A percentile compares a stretch with the other conserved stretches of the same genome.
These are phyloP conservation scores for Chaetomium globosum DNA, from an alignment of 2,329 filamentous ascomycete genomes.

Conservation along the genomic window DNA sequence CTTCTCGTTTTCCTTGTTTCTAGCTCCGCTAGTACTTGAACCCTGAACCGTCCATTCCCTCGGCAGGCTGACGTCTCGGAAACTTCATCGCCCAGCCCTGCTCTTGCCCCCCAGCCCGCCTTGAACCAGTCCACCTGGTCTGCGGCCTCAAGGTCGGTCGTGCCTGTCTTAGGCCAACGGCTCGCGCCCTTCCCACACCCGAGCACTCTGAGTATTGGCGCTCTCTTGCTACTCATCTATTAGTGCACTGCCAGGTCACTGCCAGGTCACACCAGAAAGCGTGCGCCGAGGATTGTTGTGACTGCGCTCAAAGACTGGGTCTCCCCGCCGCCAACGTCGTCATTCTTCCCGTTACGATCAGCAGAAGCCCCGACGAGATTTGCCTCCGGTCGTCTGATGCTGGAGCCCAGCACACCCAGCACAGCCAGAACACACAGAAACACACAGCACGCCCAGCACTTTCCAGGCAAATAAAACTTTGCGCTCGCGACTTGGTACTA, in stretches of 20 bases:
- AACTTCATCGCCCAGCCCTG: conserved; percentile 13
- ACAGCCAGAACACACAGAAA: too few relatives aligned
- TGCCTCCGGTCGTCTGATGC: conserved; percentile 15
- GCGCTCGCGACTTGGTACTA: conserved; percentile 10
- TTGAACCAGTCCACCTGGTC: not conserved
- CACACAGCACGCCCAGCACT: not conserved
- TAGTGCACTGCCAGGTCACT: conserved; percentile 1
- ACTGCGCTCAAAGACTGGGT: conserved; percentile 14
- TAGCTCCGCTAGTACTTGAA: conserved; percentile 14
- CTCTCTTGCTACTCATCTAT: not conserved
- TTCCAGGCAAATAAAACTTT: conserved; percentile 4
- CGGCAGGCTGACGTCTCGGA: conserved; percentile 22
- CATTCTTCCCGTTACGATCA: conserved; percentile 27
- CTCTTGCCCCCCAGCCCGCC: not conserved
- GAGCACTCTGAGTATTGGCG: not conserved
- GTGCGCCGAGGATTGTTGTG: not conserved
- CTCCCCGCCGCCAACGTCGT: conserved; percentile 25
- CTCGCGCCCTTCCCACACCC: conserved; percentile 7
- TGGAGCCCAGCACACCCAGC: conserved; percentile 9
- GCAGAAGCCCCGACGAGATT: conserved; percentile 19
- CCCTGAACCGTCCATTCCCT: conserved; percentile 4
- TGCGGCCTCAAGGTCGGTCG: conserved; percentile 21
- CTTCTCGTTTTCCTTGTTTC: conserved; percentile 17
- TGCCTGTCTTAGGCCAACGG: conserved; percentile 28
- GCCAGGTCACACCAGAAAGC: conserved; percentile 13